Evolutionary conservation across 352 stramenopile genomes (phyloP).

Genomic region (Phytopythium chamaehyphon): DNA sequence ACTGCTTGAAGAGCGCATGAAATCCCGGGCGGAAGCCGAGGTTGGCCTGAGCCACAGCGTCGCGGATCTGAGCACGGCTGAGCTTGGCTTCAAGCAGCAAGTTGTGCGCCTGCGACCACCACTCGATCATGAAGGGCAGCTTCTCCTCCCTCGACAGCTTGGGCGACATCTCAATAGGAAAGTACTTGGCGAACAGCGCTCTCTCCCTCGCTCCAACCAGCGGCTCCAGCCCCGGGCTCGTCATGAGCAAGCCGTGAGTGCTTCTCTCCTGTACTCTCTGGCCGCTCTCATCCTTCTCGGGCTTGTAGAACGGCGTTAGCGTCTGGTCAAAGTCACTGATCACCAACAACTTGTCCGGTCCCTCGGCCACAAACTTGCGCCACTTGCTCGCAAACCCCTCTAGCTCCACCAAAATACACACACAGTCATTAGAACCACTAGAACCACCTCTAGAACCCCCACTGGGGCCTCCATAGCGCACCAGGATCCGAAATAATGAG

Average conservation of each 20-base stretch:
- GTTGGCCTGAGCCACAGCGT: constrained; percentile 28
- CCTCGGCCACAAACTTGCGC: constrained; percentile 63
- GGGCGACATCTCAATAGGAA: constrained; percentile 62
- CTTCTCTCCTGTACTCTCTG: constrained; percentile 17
- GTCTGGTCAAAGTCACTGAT: constrained; percentile 80
- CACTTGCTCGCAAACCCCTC: constrained; percentile 69
- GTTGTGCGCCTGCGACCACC: constrained; percentile 39
- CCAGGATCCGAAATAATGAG: constrained; percentile 5
- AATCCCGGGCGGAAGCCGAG: constrained; percentile 45
- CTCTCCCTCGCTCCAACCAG: constrained; percentile 25
- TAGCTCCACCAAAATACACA: constrained; percentile 8
- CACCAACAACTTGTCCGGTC: constrained; percentile 55
- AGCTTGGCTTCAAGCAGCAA: constrained; percentile 53
- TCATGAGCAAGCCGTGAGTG: constrained; percentile 23
- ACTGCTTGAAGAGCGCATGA: constrained; percentile 33
- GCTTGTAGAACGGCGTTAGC: constrained; percentile 48
- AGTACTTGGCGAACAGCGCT: constrained; percentile 60
- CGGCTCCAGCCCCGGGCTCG: constrained; percentile 14
- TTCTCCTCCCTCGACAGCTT: constrained; percentile 52
- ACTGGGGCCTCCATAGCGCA: neutral
- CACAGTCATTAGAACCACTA: too few species aligned
- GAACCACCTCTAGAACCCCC: neutral
- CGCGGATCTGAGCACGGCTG: constrained; percentile 29
- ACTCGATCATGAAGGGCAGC: constrained; percentile 65
- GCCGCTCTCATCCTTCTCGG: constrained; percentile 1